Base-by-base conservation (phyloP, 345 rosid genomes). In the Aquilaria yunnanensis region DNA sequence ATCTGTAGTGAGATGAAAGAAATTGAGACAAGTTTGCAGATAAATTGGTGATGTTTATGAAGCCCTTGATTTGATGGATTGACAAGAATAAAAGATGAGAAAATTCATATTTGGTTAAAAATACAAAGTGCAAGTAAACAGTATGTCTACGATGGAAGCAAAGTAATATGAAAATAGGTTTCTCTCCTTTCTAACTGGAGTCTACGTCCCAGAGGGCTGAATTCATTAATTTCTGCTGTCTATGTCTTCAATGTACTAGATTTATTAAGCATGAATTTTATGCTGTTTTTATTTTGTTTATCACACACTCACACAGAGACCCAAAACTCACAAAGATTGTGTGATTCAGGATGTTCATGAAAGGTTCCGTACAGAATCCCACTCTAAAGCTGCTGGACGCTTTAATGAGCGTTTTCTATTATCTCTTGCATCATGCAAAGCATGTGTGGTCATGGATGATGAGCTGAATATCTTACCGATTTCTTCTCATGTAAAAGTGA, bases 311-410 rank as follows among this genome's bases (percentile, higher is more conserved):
- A 23, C 23, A 54, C 5, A 37, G 43, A 37, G 43, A 14, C 8
- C 55, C 7, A 13, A 55, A 9, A 57, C 64, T 65, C 53, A 66
- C 50, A 61, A 60, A 41, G 47, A 62, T 59, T 54, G 63, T 33
- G 8, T 69, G 45, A 56, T 83, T 69, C 84, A 94, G 97, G 99
- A 94, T 83, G 99, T 94, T 63, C 99, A 94, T 49, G 97, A 88
- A 60, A 89, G 99, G 64, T 88, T 85, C 67, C 86, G 99, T 51
- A 94, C 97, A 3, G 99, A 94, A 71, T 88, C 99, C 12, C 99
- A 94, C 74, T 81, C 89, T 61, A 81, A 85, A 71, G 89, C 97
- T 66, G 67, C 91, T 12, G 95, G 95, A 5, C 85, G 96, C 51
- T 94, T 94, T 69, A 94, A 94, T 68, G 97, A 90, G 57, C 92